Evolutionary conservation across 208 protist species (phyloP), one percentile per base, ranked within the genome.

Genomic region (Leishmania gerbilli): DNA sequence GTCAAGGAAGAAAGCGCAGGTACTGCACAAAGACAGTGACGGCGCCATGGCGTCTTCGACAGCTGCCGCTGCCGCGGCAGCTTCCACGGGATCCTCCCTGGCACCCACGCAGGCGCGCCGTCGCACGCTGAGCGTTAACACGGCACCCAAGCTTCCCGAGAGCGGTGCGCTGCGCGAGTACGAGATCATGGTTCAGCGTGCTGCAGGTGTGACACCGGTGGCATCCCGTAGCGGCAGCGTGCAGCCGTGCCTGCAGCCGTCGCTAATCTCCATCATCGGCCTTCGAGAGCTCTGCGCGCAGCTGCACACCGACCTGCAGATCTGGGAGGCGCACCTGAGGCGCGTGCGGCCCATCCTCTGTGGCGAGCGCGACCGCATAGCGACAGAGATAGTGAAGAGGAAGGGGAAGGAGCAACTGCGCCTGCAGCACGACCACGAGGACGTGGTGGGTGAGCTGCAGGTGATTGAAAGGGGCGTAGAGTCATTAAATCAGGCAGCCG

Each of bases 391-490:
- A 42, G 58, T 13, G 40, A 86, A 88, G 64, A 71, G 77, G 58
- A 92, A 92, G 64, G 92, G 92, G 0, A 91, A 91, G 77, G 93
- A 97, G 79, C 81, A 90, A 40, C 68, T 84, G 49, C 86, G 82
- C 56, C 83, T 94, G 53, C 85, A 91, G 77, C 79, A 83, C 60
- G 90, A 92, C 60, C 84, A 92, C 51, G 90, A 92, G 1, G 91
- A 90, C 62, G 45, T 94, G 75, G 69, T 40, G 45, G n/a, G 75
- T 13, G 81, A 88, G 64, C 64, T 92, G 8, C 56, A 79, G 2
- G 74, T 79, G 37, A 62, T 94, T 80, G 75, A 86, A 60, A 21
- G 21, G 1, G 67, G 84, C 13, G 80, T 89, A 27, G 80, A 74
- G 13, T 72, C 75, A 1, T 67, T 90, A 19, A 51, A 47, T 55